These are phyloP conservation scores for Tricholoma sp. DNA, from an alignment of 768 basidiomycete species.

Conservation along the genomic window DNA sequence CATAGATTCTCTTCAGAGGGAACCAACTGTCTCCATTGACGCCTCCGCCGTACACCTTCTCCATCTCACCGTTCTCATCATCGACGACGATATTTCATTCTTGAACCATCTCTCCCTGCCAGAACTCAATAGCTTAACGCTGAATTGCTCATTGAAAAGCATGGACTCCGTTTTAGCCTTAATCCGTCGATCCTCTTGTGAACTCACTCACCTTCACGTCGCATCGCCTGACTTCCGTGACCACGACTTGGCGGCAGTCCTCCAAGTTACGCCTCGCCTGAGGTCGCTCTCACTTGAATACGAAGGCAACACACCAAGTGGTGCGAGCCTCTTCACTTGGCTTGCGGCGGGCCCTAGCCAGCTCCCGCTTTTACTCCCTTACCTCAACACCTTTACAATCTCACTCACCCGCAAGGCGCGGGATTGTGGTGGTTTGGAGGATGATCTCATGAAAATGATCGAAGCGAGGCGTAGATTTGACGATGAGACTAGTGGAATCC, in stretches of 20 bases:
- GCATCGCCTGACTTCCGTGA: not conserved
- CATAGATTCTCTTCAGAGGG: not conserved
- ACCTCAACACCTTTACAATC: no score
- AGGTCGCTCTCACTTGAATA: not conserved
- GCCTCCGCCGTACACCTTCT: not conserved
- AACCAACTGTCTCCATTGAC: not conserved
- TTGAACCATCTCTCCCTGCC: not conserved
- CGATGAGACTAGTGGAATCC: no score
- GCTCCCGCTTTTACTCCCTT: no score
- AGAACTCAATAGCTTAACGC: not conserved
- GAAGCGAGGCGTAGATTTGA: no score
- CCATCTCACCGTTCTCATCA: not conserved
- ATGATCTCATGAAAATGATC: no score
- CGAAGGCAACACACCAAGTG: not conserved
- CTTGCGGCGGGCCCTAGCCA: not conserved
- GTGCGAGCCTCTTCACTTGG: not conserved
- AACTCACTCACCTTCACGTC: not conserved
- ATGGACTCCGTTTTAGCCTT: not conserved
- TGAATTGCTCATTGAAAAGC: not conserved
- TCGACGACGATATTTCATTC: not conserved
- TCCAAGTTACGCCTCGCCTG: not conserved
- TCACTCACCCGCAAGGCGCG: no score
- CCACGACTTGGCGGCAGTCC: not conserved
- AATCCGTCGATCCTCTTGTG: not conserved
- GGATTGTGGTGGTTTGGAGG: no score